Base-by-base conservation (phyloP, 345 rosid species). In the Hirschfeldia incana region DNA sequence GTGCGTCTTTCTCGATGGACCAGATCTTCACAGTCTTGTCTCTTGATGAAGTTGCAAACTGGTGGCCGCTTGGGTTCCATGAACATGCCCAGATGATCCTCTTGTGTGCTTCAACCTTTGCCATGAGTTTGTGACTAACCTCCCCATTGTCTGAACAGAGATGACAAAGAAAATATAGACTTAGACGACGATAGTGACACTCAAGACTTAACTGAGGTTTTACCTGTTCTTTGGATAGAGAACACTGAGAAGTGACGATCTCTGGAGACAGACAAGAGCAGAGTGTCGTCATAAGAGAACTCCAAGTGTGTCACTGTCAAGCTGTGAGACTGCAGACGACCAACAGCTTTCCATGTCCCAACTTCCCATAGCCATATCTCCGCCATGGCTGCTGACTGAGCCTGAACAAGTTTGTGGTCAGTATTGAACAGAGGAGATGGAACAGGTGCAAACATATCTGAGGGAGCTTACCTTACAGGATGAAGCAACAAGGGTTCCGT, bases 61-160 rank as follows among this genome's bases (percentile, higher is more conserved):
- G 93, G 65, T 87, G 92, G 69, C 93, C 89, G 66, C 83, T 91
- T 37, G 98, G 99, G 80, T 91, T 93, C 99, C 99, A 95, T 44
- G 96, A 85, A 84, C 97, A 95, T 30, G 99, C 84, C 99, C 99
- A 93, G 81, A 95, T 95, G 79, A 95, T 93, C 84, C 99, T 87
- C 85, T 95, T 89, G 87, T 93, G 99, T 17, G 92, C 98, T 83
- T 93, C 94, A 67, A 87, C 88, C 81, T 88, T 91, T 30, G 85
- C 91, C 65, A 95, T 49, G 36, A 93, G 90, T 71, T 81, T 85
- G 81, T 84, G 80, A 71, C 81, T 77, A 21, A 87, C 77, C 73
- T 84, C 90, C 29, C 83, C 84, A 0, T 66, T 69, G 21, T 81
- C 97, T 88, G 53, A 58, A 64, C 15, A 73, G 27, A 34, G 60